Percentiles rank a stretch among this genome's conserved stretches.
Conservation (phyloP, 441 rosid genomes). For the Raphanus hybrid region DNA sequence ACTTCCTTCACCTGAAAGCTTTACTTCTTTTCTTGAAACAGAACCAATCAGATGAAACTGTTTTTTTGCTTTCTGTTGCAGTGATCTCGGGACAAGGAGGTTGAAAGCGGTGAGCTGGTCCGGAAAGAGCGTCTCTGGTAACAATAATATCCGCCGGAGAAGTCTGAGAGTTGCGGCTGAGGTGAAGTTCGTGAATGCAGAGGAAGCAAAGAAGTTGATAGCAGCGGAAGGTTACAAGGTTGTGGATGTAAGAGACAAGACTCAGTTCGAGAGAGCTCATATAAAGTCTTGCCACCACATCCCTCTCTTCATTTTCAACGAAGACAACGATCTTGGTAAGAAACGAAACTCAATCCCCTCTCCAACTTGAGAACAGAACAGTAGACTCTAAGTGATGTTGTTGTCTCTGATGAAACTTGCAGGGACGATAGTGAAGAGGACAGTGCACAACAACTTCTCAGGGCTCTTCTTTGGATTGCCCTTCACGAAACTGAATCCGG, state of each 20-base stretch:
- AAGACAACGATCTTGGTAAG: conserved; percentile 81
- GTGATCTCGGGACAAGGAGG: conserved; percentile 54
- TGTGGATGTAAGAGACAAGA: conserved; percentile 78
- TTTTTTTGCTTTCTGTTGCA: conserved; percentile 45
- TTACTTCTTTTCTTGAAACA: conserved; percentile 9
- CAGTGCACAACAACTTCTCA: conserved; percentile 87
- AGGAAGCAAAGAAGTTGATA: conserved; percentile 77
- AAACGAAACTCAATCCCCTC: neutral
- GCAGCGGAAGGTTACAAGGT: conserved; percentile 65
- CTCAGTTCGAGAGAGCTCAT: conserved; percentile 81
- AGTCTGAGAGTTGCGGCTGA: conserved; percentile 68
- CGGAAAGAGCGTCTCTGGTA: conserved; percentile 49
- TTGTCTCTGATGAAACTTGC: conserved; percentile 39
- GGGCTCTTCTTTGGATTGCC: conserved; percentile 87
- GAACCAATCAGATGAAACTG: conserved; percentile 8
- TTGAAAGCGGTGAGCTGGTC: conserved; percentile 52
- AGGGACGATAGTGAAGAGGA: conserved; percentile 86
- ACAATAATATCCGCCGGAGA: conserved; percentile 41
- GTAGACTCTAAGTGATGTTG: neutral
- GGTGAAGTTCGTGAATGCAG: conserved; percentile 73
- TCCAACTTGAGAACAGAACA: conserved; percentile 5
- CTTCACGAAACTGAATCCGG: conserved; percentile 80
- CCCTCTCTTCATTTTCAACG: conserved; percentile 81
- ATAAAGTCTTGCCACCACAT: conserved; percentile 79
- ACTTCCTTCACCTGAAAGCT: neutral